Base-by-base conservation (phyloP, 2,329 filamentous ascomycete genomes). In the Xylariales sp. region DNA sequence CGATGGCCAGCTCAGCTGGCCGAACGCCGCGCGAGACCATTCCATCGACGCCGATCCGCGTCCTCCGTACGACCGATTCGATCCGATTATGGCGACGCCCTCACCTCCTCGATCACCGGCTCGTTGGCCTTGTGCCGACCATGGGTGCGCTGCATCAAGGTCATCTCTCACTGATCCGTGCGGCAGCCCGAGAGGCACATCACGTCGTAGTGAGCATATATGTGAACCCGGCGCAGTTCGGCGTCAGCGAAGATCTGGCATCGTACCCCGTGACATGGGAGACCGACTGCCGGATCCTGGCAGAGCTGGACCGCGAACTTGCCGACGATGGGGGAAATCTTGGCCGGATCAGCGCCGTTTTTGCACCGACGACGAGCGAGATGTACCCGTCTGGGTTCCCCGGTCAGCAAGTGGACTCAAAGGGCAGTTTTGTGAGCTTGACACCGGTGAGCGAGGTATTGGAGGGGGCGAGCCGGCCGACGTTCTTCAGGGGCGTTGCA, bases 71-170 rank as follows among this genome's bases (percentile, higher is more conserved):
- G 61, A 81, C 93, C 45, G 68, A 81, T 11, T 71, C 79, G 9
- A 70, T 95, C 38, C 86, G 88, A 28, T 64, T 73, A 53, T 85
- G 84, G 71, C 81, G 88, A 25, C 74, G 70, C 16, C 74, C 80
- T 29, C 79, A 89, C 46, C 66, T 80, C 25, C 65, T 80, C 45
- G 73, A 81, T 55, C 77, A 84, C 53, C 79, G 84, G 43, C 82
- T 82, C 32, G 82, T 98, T 44, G 88, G 86, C 45, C 80, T 98
- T 20, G 89, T 98, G 25, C 93, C 93, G 2, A 98, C 93, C 22
- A 97, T 98, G 93, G 93, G 93, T 48, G 93, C 93, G 37, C 76
- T 98, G n/a, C 93, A 98, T 64, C 78, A 82, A 42, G 93, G 93
- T 29, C 93, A 98, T 65, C 66, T 95, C 38, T 86, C 86, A 3